A percentile compares a stretch with the other conserved stretches of the same genome.
phyloP scores from a whole-genome alignment of 2,329 filamentous ascomycete species.

The Pseudogymnoascus sp. region DNA sequence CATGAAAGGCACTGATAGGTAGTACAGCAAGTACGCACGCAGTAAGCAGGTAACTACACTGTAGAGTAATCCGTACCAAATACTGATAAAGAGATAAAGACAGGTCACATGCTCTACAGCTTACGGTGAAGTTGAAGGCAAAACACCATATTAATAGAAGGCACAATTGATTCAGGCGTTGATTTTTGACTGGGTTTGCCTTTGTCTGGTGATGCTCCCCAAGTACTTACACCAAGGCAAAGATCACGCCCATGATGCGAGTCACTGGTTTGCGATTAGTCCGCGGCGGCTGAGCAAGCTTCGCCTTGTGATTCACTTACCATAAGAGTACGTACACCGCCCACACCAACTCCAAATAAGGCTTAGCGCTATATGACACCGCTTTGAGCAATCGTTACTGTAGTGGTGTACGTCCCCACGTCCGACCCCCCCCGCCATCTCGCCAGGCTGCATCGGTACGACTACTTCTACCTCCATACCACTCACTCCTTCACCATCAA shows the following conservation, averaged over 20 bases:
- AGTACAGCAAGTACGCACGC: background rate
- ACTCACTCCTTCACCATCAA: conserved; percentile 22
- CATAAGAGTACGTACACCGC: background rate
- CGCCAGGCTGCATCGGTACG: conserved; percentile 11
- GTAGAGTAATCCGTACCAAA: background rate
- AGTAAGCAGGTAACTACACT: background rate
- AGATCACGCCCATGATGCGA: background rate
- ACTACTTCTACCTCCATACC: conserved; percentile 11
- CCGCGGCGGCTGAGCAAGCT: conserved; percentile 7
- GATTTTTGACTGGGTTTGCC: background rate
- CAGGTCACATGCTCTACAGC: background rate
- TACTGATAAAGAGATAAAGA: background rate
- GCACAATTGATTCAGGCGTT: background rate
- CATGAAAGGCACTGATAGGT: background rate
- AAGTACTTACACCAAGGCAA: background rate
- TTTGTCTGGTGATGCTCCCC: conserved; percentile 1
- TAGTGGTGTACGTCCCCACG: background rate
- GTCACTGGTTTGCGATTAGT: conserved; percentile 5
- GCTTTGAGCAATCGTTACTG: background rate
- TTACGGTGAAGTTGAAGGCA: background rate
- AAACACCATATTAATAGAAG: background rate
- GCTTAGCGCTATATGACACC: background rate
- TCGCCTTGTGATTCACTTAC: conserved; percentile 7
- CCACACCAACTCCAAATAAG: background rate
- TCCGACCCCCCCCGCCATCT: conserved; percentile 3